phyloP scores from a whole-genome alignment of 768 basidiomycete species.

The Leccinum sublutescens region DNA sequence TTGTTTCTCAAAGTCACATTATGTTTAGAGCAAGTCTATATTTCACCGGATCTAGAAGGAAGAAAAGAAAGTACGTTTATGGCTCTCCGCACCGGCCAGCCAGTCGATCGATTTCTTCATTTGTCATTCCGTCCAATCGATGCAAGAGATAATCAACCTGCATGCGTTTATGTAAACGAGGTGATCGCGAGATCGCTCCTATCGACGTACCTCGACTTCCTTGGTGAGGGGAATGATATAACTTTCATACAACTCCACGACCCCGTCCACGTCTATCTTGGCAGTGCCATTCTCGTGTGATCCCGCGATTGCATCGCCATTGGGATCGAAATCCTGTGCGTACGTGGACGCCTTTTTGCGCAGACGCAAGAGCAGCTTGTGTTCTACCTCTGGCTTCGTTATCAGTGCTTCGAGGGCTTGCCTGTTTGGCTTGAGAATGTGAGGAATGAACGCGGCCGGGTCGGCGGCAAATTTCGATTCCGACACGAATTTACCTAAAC shows the following conservation, averaged over 20 bases:
- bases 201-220: slow-evolving; percentile 84
- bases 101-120: slow-evolving; percentile 75
- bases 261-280: slow-evolving; percentile 91
- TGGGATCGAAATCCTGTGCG: slow-evolving; percentile 79
- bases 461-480: slow-evolving; percentile 93
- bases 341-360: slow-evolving; percentile 79
- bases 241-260: slow-evolving; percentile 90
- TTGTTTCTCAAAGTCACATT: slow-evolving; percentile 13
- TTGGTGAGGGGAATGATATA: slow-evolving; percentile 98
- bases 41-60: slow-evolving; percentile 5
- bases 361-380: slow-evolving; percentile 74
- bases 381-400: slow-evolving; percentile 97
- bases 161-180: slow-evolving; percentile 1
- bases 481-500: slow-evolving; percentile 94
- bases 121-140: slow-evolving; percentile 80
- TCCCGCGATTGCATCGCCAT: slow-evolving; percentile 50
- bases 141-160: slow-evolving; percentile 96
- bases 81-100: slow-evolving; percentile 19
- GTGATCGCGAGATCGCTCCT: background rate
- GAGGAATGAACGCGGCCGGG: slow-evolving; percentile 87
- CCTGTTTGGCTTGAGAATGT: slow-evolving; percentile 79
- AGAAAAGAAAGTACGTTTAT: slow-evolving; percentile 1
- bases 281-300: slow-evolving; percentile 33
- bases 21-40: slow-evolving; percentile 3
- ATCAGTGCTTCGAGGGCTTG: slow-evolving; percentile 81